These are phyloP conservation scores for Acanthamoeba lenticulata DNA, from an alignment of 208 protist species.

Conservation along the genomic window DNA sequence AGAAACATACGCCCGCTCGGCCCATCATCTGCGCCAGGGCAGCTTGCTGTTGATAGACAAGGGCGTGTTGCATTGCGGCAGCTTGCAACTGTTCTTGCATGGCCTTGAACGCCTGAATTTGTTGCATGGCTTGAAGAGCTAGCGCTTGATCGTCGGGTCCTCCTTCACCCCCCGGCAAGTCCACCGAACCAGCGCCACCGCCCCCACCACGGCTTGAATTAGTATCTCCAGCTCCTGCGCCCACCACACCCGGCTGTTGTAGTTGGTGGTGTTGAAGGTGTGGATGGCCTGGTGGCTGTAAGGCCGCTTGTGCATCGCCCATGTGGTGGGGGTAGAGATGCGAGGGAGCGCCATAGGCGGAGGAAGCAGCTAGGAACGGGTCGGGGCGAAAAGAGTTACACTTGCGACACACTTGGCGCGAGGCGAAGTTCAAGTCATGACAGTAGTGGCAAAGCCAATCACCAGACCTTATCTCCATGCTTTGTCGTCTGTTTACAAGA, in stretches of 20 bases:
- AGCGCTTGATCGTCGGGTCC: constrained; percentile 14
- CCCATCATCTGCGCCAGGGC: constrained; percentile 8
- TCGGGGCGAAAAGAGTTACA: constrained; percentile 56
- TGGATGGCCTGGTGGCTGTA: not conserved
- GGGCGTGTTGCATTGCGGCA: constrained; percentile 11
- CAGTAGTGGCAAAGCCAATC: constrained; percentile 53
- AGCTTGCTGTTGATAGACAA: not conserved
- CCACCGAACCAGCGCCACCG: constrained; percentile 18
- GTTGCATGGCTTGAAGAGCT: constrained; percentile 46
- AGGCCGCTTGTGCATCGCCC: too few species aligned
- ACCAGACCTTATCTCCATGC: not conserved
- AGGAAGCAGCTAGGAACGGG: not conserved
- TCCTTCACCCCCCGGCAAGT: not conserved
- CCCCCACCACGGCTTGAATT: not conserved
- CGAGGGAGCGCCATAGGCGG: not conserved
- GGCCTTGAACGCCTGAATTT: constrained; percentile 63
- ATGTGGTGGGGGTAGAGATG: not conserved
- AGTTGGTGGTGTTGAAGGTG: not conserved
- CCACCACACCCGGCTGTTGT: not conserved
- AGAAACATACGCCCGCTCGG: not conserved
- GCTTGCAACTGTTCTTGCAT: constrained; percentile 52
- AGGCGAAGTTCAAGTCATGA: constrained; percentile 47
- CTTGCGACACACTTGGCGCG: constrained; percentile 11
- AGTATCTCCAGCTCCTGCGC: not conserved
- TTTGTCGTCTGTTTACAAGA: not conserved